phyloP scores from a whole-genome alignment of 495 filamentous ascomycete species.

The Paragyromitra xinjiangensis region DNA sequence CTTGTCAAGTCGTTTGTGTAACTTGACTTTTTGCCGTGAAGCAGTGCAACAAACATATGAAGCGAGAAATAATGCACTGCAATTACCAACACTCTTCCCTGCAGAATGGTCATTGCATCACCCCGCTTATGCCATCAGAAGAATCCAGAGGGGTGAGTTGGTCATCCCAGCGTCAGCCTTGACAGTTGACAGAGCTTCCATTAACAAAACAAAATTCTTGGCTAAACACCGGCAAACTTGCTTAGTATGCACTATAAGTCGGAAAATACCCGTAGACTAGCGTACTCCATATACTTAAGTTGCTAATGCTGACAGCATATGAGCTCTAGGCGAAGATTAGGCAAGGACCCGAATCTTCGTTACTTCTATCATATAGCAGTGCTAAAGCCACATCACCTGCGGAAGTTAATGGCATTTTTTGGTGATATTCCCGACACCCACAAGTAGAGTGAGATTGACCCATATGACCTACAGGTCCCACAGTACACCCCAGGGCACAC shows the following conservation, averaged over 20 bases:
- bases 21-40: background rate
- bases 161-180: background rate
- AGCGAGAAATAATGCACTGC: background rate
- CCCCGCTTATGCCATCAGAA: background rate
- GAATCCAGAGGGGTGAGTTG: background rate
- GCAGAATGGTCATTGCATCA: background rate
- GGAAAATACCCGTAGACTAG: background rate
- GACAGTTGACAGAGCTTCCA: background rate
- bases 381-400: too few relatives aligned
- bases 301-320: background rate
- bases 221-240: too few relatives aligned
- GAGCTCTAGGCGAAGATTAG: background rate
- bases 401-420: too few relatives aligned
- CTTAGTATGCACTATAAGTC: background rate
- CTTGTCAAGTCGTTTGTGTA: too few relatives aligned
- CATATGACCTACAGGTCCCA: too few relatives aligned
- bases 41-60: background rate
- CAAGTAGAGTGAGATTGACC: too few relatives aligned
- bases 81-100: background rate
- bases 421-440: too few relatives aligned
- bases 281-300: background rate
- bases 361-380: background rate
- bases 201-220: too few relatives aligned
- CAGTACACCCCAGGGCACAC: background rate
- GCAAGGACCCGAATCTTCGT: background rate